Conservation (phyloP, 345 rosid species). For the Bruguiera sexangula region DNA sequence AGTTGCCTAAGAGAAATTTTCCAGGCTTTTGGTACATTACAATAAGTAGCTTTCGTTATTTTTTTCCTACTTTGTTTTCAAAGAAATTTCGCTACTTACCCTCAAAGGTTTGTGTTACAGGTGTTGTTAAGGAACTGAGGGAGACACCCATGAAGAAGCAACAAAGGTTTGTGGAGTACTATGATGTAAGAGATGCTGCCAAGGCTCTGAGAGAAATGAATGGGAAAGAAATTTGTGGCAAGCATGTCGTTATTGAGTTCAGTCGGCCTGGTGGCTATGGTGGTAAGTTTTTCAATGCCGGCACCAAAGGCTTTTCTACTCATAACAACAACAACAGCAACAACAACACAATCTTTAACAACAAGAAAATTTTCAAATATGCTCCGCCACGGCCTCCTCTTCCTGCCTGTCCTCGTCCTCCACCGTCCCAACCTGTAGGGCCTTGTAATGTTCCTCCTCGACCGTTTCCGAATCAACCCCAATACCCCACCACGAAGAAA, state of each 20-base stretch:
- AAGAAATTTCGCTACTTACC: not conserved
- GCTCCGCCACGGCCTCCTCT: conserved; percentile 9
- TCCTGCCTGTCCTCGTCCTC: conserved; percentile 5
- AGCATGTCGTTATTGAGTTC: conserved; percentile 55
- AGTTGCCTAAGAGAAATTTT: conserved; percentile 49
- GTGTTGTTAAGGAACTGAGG: conserved; percentile 72
- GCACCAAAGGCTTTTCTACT: not conserved
- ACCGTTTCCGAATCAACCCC: conserved; percentile 10
- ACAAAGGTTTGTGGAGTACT: conserved; percentile 81
- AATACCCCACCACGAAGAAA: conserved; percentile 14
- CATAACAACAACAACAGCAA: not conserved
- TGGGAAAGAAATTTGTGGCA: conserved; percentile 60
- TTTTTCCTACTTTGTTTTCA: not conserved
- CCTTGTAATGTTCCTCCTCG: conserved; percentile 15
- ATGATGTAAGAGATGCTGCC: conserved; percentile 78
- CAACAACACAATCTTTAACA: conserved; percentile 6
- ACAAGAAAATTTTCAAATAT: conserved; percentile 19
- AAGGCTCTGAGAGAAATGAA: conserved; percentile 65
- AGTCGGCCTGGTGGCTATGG: conserved; percentile 86
- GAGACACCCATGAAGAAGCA: conserved; percentile 86
- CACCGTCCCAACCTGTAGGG: not conserved
- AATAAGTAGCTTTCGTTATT: too few species aligned
- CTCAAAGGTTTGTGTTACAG: conserved; percentile 24
- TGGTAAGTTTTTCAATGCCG: conserved; percentile 44
- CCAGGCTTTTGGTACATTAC: conserved; percentile 53